Evolutionary conservation across 2,329 filamentous ascomycete genomes (phyloP).

Genomic region (Thielaviopsis punctulata): DNA sequence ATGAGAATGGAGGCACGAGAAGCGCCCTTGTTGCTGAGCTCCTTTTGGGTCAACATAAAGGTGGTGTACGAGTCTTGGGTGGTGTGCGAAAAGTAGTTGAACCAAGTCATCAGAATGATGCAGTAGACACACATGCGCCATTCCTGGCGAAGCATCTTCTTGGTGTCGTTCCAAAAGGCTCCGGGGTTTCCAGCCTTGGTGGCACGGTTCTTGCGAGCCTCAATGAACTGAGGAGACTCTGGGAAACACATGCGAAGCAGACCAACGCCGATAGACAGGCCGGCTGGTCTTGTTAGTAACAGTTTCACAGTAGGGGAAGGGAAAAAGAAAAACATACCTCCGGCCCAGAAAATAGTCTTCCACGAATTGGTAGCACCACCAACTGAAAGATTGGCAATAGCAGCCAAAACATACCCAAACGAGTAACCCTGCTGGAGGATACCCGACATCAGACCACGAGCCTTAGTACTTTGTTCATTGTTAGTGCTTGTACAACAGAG

Average conservation of each 20-base stretch:
- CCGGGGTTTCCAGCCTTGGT: slow-evolving; percentile 18
- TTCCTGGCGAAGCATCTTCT: slow-evolving; percentile 47
- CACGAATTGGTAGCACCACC: slow-evolving; percentile 45
- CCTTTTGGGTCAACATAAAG: slow-evolving; percentile 59
- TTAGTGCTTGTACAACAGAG: slow-evolving; percentile 5
- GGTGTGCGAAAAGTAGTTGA: slow-evolving; percentile 61
- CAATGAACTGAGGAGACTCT: slow-evolving; percentile 58
- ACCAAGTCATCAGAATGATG: slow-evolving; percentile 62
- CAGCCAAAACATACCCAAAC: slow-evolving; percentile 63
- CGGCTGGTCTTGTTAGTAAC: slow-evolving; percentile 24
- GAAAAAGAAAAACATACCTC: slow-evolving; percentile 21
- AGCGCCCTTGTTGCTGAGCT: slow-evolving; percentile 43
- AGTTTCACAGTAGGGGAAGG: neutral
- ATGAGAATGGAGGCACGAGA: slow-evolving; percentile 65
- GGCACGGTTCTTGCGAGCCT: slow-evolving; percentile 36
- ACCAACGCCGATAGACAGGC: slow-evolving; percentile 50
- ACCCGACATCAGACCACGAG: slow-evolving; percentile 57
- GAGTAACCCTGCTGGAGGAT: slow-evolving; percentile 68
- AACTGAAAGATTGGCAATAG: slow-evolving; percentile 57
- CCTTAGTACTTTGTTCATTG: slow-evolving; percentile 46
- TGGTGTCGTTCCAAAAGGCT: slow-evolving; percentile 53
- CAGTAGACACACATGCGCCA: slow-evolving; percentile 69
- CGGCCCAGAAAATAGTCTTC: slow-evolving; percentile 65
- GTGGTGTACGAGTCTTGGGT: slow-evolving; percentile 70
- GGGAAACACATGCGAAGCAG: slow-evolving; percentile 51